Conservation (phyloP, 2,329 filamentous ascomycete species). For the Penicillium expansum region DNA sequence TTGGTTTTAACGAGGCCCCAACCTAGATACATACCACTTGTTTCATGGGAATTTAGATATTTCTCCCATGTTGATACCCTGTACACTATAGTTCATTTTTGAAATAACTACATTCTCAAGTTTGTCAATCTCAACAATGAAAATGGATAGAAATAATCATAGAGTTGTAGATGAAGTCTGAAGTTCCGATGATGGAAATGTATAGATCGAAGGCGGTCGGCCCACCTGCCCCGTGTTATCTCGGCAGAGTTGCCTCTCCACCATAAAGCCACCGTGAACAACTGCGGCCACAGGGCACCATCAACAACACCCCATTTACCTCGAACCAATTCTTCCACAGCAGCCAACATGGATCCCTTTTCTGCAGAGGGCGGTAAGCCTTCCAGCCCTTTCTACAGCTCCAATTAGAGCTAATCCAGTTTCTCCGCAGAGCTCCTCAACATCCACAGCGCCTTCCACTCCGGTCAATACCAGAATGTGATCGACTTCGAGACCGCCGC, state of each 20-base stretch:
- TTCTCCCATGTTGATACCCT: not conserved
- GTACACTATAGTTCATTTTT: not conserved
- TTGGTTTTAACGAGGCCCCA: constrained; percentile 9
- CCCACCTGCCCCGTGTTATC: constrained; percentile 13
- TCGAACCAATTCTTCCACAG: constrained; percentile 8
- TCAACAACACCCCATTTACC: constrained; percentile 16
- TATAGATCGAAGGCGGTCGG: constrained; percentile 23
- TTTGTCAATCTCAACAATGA: no score
- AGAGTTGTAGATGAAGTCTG: not conserved
- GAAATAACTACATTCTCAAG: not conserved
- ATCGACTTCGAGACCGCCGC: constrained; percentile 78
- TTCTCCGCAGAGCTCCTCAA: constrained; percentile 59
- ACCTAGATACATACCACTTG: not conserved
- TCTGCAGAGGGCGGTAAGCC: constrained; percentile 59
- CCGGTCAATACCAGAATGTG: constrained; percentile 82
- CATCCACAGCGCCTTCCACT: constrained; percentile 65
- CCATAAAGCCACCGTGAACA: constrained; percentile 24
- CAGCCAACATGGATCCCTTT: constrained; percentile 59
- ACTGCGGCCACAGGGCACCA: constrained; percentile 18
- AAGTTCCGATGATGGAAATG: not conserved
- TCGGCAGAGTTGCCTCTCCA: constrained; percentile 19
- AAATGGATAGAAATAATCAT: not conserved
- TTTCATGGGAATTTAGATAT: not conserved
- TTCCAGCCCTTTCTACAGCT: not conserved
- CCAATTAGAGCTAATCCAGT: constrained; percentile 4